These are phyloP conservation scores for Trypanosomatidae sp. DNA, from an alignment of 208 protist genomes.

Conservation along the genomic window DNA sequence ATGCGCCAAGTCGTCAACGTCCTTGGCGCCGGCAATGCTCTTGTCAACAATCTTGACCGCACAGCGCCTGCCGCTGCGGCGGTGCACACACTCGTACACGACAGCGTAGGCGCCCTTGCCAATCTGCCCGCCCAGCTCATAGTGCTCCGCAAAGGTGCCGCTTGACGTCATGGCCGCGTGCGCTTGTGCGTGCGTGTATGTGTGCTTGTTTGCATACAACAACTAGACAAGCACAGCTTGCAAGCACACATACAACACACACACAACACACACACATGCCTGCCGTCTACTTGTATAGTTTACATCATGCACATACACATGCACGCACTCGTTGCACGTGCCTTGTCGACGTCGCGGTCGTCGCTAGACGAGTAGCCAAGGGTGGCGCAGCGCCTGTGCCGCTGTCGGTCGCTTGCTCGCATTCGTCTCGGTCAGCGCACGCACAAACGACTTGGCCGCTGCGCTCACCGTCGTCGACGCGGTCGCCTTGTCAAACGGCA, in stretches of 20 bases:
- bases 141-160: too few relatives aligned
- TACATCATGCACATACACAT: too few relatives aligned
- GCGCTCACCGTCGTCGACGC: constrained; percentile 11
- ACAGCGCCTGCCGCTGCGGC: constrained; percentile 22
- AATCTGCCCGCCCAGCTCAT: constrained; percentile 26
- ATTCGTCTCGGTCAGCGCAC: constrained; percentile 32
- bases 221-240: too few relatives aligned
- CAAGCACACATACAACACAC: too few relatives aligned
- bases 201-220: too few relatives aligned
- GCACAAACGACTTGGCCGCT: constrained; percentile 36
- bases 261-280: too few relatives aligned
- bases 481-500: constrained; percentile 49
- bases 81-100: constrained; percentile 53
- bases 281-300: too few relatives aligned
- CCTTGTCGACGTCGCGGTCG: background rate
- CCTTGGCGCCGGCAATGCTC: constrained; percentile 41
- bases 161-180: too few relatives aligned
- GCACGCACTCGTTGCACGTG: too few relatives aligned
- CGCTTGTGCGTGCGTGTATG: too few relatives aligned
- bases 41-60: constrained; percentile 81
- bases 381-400: constrained; percentile 35
- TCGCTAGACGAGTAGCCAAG: constrained; percentile 59
- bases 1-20: constrained; percentile 56
- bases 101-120: constrained; percentile 71
- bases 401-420: constrained; percentile 43